These are phyloP conservation scores for Neonectria faginata DNA, from an alignment of 2,329 filamentous ascomycete species.

Conservation along the genomic window DNA sequence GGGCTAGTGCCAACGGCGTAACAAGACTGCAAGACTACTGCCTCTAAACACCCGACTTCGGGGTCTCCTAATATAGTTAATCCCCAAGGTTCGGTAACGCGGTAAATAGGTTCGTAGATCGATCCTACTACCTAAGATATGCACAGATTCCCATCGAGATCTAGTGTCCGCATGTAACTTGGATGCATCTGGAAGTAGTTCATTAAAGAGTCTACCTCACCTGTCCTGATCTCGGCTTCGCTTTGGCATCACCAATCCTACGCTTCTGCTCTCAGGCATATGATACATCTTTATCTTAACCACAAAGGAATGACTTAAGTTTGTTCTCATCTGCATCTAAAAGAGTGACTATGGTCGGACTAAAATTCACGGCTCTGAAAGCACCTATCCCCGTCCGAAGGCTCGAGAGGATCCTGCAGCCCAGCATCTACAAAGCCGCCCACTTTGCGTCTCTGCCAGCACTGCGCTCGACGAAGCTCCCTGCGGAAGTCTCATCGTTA, in stretches of 20 bases:
- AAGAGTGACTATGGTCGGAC: conserved; percentile 45
- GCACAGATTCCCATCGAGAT: not conserved
- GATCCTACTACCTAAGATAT: not conserved
- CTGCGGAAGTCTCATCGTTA: conserved; percentile 19
- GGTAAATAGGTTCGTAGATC: not conserved
- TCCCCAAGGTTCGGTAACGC: not conserved
- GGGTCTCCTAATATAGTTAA: not conserved
- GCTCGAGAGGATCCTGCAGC: conserved; percentile 25
- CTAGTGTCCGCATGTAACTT: not conserved
- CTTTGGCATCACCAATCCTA: not conserved
- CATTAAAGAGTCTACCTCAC: not conserved
- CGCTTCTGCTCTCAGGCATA: not conserved
- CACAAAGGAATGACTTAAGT: conserved; percentile 42
- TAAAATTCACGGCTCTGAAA: conserved; percentile 33
- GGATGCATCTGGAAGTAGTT: too few species aligned
- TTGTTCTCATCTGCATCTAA: conserved; percentile 36
- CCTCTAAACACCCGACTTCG: not conserved
- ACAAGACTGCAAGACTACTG: not conserved
- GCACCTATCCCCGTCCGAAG: conserved; percentile 30
- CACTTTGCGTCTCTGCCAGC: conserved; percentile 26
- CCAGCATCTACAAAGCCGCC: conserved; percentile 22
- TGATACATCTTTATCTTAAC: not conserved
- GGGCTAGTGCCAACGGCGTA: not conserved
- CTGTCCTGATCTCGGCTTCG: not conserved
- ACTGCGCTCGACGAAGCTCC: conserved; percentile 23